Percentiles rank a stretch among this genome's conserved stretches.
phyloP scores from a whole-genome alignment of 2,329 filamentous ascomycete genomes.

The Colletotrichum sp. region DNA sequence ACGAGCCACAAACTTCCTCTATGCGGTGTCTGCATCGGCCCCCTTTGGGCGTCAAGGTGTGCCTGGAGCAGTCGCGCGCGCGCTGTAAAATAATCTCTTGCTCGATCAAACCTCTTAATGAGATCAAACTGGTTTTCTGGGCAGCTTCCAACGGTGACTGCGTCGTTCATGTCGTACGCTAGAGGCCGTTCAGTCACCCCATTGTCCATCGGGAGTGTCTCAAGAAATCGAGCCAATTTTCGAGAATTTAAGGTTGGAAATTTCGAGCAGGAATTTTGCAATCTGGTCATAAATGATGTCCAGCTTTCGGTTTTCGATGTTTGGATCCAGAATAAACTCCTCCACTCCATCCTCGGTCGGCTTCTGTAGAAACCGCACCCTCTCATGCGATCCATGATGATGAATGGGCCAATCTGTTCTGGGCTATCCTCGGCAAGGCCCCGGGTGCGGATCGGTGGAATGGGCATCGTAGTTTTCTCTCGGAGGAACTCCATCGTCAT shows the following conservation, averaged over 20 bases:
- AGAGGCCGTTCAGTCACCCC: constrained; percentile 36
- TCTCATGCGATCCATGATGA: constrained; percentile 35
- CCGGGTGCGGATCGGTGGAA: constrained; percentile 30
- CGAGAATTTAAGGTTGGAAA: constrained; percentile 34
- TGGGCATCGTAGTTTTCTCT: constrained; percentile 33
- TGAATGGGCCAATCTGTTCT: constrained; percentile 34
- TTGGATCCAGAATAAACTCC: constrained; percentile 18
- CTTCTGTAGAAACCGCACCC: constrained; percentile 28
- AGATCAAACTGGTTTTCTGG: constrained; percentile 29
- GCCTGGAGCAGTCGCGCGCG: constrained; percentile 29
- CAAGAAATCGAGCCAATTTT: constrained; percentile 38
- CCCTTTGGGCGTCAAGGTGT: constrained; percentile 33
- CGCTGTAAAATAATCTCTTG: constrained; percentile 4
- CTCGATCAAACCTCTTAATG: constrained; percentile 30
- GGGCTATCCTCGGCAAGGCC: constrained; percentile 32
- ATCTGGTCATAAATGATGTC: constrained; percentile 28
- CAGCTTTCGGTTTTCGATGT: constrained; percentile 25
- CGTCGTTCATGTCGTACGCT: constrained; percentile 46
- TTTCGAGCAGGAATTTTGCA: constrained; percentile 27
- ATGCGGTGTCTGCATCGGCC: constrained; percentile 27
- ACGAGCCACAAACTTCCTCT: constrained; percentile 35
- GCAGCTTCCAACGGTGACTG: constrained; percentile 34
- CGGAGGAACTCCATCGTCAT: constrained; percentile 29
- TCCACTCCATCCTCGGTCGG: constrained; percentile 27
- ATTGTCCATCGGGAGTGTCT: constrained; percentile 26